phyloP scores from a whole-genome alignment of 2,329 filamentous ascomycete genomes.

The Colletotrichum lindemuthianum region DNA sequence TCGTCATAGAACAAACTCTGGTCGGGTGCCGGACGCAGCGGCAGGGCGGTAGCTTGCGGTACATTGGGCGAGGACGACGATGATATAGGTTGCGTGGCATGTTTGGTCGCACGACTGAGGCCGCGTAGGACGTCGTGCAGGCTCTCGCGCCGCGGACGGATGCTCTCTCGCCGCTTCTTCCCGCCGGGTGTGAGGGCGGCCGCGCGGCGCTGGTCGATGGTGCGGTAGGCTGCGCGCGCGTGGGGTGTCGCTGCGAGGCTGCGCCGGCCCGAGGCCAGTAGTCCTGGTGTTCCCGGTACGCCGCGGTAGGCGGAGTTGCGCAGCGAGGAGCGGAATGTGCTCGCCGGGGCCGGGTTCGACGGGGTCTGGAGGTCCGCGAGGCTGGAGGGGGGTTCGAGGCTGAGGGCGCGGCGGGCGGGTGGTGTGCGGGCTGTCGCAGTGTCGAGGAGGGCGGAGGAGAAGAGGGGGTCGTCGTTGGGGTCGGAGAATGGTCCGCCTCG shows the following conservation, averaged over 20 bases:
- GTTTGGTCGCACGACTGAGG: constrained; percentile 65
- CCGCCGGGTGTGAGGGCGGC: constrained; percentile 70
- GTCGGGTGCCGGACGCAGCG: constrained; percentile 41
- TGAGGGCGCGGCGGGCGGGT: constrained; percentile 1
- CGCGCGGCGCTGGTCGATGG: constrained; percentile 67
- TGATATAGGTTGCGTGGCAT: constrained; percentile 55
- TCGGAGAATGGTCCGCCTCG: constrained; percentile 13
- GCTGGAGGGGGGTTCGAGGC: constrained; percentile 28
- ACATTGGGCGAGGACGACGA: constrained; percentile 57
- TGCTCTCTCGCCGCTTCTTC: constrained; percentile 63
- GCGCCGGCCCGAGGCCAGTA: constrained; percentile 57
- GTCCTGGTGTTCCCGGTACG: constrained; percentile 41
- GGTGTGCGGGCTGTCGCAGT: constrained; percentile 52
- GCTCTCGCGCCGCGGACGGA: constrained; percentile 65
- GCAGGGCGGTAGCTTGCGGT: constrained; percentile 31
- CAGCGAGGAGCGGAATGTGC: constrained; percentile 35
- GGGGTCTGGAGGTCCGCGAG: constrained; percentile 29
- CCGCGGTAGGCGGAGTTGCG: constrained; percentile 49
- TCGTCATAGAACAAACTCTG: constrained; percentile 37
- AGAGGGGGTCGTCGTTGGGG: constrained; percentile 50
- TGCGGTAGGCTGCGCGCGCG: constrained; percentile 67
- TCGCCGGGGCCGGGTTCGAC: constrained; percentile 4
- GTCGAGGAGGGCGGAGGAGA: constrained; percentile 52
- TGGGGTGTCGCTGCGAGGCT: constrained; percentile 66
- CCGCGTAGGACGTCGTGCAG: constrained; percentile 63